phyloP scores from a whole-genome alignment of 768 basidiomycete species.

The Amanita thiersii region DNA sequence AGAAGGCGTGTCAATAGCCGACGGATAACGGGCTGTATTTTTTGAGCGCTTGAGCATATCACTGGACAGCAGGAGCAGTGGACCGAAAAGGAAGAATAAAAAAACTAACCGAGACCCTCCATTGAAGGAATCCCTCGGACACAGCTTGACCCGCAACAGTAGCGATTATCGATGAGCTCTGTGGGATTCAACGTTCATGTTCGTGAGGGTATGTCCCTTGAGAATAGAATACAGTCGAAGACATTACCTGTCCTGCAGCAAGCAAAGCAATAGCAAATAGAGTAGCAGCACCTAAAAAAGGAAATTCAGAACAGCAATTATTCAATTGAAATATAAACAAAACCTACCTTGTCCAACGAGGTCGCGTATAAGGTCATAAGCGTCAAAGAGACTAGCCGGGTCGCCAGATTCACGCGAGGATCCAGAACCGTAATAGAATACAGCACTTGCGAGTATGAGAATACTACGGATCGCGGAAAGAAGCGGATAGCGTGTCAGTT shows the following conservation, averaged over 20 bases:
- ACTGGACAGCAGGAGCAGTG: too few relatives aligned
- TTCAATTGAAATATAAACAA: constrained; percentile 1
- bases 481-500: constrained; percentile 7
- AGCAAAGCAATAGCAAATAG: constrained; percentile 85
- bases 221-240: not conserved
- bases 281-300: constrained; percentile 60
- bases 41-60: too few relatives aligned
- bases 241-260: constrained; percentile 62
- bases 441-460: constrained; percentile 72
- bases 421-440: constrained; percentile 52
- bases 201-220: not conserved
- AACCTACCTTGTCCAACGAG: constrained; percentile 59
- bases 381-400: constrained; percentile 78
- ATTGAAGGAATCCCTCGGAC: constrained; percentile 82
- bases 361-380: constrained; percentile 63
- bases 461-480: constrained; percentile 38
- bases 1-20: constrained; percentile 78
- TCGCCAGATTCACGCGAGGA: constrained; percentile 16
- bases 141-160: constrained; percentile 89
- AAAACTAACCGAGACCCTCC: constrained; percentile 62
- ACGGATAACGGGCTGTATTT: constrained; percentile 55
- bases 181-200: too few relatives aligned
- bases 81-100: too few relatives aligned
- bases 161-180: constrained; percentile 82
- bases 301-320: constrained; percentile 2